A percentile compares a stretch with the other conserved stretches of the same genome.
phyloP scores from a whole-genome alignment of 352 stramenopile species.

The Phytophthora tubulina region DNA sequence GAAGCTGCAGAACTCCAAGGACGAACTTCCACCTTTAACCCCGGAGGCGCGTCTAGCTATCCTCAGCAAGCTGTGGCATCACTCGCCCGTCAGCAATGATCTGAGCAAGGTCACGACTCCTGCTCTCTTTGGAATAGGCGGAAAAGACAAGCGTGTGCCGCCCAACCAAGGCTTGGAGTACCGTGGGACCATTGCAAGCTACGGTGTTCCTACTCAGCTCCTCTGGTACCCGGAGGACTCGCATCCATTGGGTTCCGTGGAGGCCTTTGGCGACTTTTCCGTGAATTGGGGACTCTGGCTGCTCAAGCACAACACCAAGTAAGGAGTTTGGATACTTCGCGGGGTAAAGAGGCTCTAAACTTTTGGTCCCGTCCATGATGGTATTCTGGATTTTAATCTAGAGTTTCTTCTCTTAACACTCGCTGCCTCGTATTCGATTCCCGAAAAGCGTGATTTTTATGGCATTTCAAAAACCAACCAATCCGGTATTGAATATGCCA shows the following conservation, averaged over 20 bases:
- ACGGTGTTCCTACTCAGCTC: constrained; percentile 62
- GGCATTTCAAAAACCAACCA: too few species aligned
- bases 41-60: constrained; percentile 63
- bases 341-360: too few species aligned
- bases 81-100: constrained; percentile 88
- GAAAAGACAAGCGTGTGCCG: constrained; percentile 92
- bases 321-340: neutral
- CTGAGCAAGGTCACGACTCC: constrained; percentile 90
- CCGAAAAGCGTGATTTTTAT: too few species aligned
- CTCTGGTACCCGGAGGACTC: constrained; percentile 84
- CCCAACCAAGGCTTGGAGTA: constrained; percentile 94
- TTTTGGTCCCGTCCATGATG: too few species aligned
- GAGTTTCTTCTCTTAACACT: too few species aligned
- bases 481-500: too few species aligned
- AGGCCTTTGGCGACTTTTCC: constrained; percentile 73
- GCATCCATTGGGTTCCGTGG: constrained; percentile 74
- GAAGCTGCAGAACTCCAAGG: constrained; percentile 47
- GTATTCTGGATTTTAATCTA: too few species aligned
- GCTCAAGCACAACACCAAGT: constrained; percentile 60
- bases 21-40: constrained; percentile 45
- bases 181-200: constrained; percentile 84
- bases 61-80: constrained; percentile 88
- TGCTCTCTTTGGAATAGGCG: constrained; percentile 92
- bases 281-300: constrained; percentile 86
- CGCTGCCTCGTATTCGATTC: too few species aligned